Percentiles rank a stretch among this genome's conserved stretches.
phyloP scores from a whole-genome alignment of 2,329 filamentous ascomycete genomes.

The Neocatenulostroma microsporum region DNA sequence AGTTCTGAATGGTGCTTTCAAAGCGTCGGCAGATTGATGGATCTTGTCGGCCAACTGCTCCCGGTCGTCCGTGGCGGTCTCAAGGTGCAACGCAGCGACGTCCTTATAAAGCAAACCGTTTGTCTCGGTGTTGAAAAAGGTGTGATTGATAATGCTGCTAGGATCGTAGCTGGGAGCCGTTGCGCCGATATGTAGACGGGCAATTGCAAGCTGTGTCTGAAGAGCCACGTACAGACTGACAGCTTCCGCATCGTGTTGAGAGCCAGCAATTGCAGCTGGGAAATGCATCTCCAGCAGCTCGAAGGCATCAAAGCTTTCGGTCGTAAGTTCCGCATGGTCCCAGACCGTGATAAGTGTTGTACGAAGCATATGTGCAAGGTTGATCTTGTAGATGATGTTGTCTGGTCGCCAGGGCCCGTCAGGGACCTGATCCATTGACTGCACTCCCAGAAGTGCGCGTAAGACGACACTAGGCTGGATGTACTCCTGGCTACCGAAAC shows the following conservation, averaged over 20 bases:
- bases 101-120: constrained; percentile 16
- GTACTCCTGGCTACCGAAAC: constrained; percentile 35
- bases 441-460: constrained; percentile 31
- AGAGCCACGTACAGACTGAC: constrained; percentile 19
- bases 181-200: constrained; percentile 14
- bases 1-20: constrained; percentile 11
- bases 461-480: constrained; percentile 35
- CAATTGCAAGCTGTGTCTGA: constrained; percentile 22
- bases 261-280: constrained; percentile 17
- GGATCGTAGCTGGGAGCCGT: constrained; percentile 16
- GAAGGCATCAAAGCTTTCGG: constrained; percentile 20
- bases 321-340: constrained; percentile 19
- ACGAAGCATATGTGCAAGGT: constrained; percentile 37
- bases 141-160: constrained; percentile 13
- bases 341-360: constrained; percentile 27
- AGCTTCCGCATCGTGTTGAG: constrained; percentile 11
- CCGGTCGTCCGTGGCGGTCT: constrained; percentile 3
- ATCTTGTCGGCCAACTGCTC: constrained; percentile 6
- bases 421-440: constrained; percentile 17
- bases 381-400: constrained; percentile 37
- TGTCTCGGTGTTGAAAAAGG: constrained; percentile 18
- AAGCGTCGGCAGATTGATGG: constrained; percentile 5
- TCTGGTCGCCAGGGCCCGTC: constrained; percentile 32
- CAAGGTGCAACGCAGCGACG: constrained; percentile 12
- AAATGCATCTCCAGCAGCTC: constrained; percentile 19